Evolutionary conservation across 305 asterid genomes (phyloP), one percentile per base, ranked within the genome.

Genomic region (Fraxinus sp.): DNA sequence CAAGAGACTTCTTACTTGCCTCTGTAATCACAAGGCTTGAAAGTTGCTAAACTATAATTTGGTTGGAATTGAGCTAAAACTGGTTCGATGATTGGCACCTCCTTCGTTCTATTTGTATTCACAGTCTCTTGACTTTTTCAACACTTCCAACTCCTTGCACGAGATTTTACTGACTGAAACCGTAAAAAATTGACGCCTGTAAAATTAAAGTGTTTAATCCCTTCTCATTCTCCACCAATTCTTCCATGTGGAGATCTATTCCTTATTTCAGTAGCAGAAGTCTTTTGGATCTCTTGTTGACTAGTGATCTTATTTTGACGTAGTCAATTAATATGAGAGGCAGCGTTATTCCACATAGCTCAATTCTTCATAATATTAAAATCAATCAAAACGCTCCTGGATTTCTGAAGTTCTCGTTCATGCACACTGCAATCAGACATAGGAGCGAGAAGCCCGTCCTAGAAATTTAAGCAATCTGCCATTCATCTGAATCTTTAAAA

Each of bases 11-110:
- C 14, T 70, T 22, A 13, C 75, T 49, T 80, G 66, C 80, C 77
- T 26, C 5, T 39, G 33, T 77, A 57, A 70, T 80, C 59, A 26
- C 77, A 14, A 70, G 82, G 57, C 52, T 86, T 80, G 85, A 72
- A 55, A 52, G 78, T 46, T 78, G 78, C 59, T 37, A 20, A 72
- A 30, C 36, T 77, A 41, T 66, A 33, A 43, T 30, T 16, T 70
- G 18, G 32, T 26, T 32, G 4, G 18, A 68, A 75, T 76, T 79
- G 37, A 70, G 79, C 82, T 70, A 46, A 20, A 32, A 41, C 20
- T 43, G 68, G 80, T 24, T 68, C n/a, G n/a, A 66, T 26, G 72
- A 66, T 32, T 66, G 74, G 30, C 35, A 26, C 77, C 39, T 74
- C 59, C 18, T 20, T 62, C 72, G 37, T 46, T 20, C 71, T n/a